Conservation (phyloP, 2,329 filamentous ascomycete species). For the Talaromyces sp. region DNA sequence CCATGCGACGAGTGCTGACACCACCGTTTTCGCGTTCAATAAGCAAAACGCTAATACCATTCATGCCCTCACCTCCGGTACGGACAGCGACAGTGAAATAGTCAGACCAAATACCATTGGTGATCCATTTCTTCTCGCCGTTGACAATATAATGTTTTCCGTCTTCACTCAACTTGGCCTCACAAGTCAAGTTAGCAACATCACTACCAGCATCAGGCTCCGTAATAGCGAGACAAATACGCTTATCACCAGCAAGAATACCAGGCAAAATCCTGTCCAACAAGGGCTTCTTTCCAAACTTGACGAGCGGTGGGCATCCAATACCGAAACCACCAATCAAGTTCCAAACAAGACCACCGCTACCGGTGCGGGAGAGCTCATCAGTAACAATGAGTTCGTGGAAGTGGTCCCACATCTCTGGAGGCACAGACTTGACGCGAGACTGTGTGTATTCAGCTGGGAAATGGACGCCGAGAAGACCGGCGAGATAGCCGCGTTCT, state of each 20-base stretch:
- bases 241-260: constrained; percentile 88
- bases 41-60: constrained; percentile 83
- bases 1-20: constrained; percentile 91
- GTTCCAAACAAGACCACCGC: constrained; percentile 95
- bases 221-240: constrained; percentile 95
- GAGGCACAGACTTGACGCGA: constrained; percentile 71
- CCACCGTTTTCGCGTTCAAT: constrained; percentile 84
- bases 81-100: constrained; percentile 98
- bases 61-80: constrained; percentile 86
- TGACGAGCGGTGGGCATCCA: constrained; percentile 84
- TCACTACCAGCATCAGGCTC: constrained; percentile 94
- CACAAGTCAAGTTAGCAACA: constrained; percentile 91
- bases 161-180: constrained; percentile 90
- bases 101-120: constrained; percentile 93
- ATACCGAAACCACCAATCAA: constrained; percentile 96
- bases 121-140: constrained; percentile 99
- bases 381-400: constrained; percentile 96
- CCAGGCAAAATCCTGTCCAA: constrained; percentile 85
- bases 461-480: constrained; percentile 77
- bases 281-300: constrained; percentile 82
- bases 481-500: constrained; percentile 84
- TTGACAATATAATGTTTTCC: constrained; percentile 99
- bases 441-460: constrained; percentile 71
- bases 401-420: constrained; percentile 96
- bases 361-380: constrained; percentile 83